Percentiles rank a stretch among this genome's conserved stretches.
These are phyloP conservation scores for Wickerhamomyces canadensis DNA, from an alignment of 805 yeast genomes.

Conservation along the genomic window DNA sequence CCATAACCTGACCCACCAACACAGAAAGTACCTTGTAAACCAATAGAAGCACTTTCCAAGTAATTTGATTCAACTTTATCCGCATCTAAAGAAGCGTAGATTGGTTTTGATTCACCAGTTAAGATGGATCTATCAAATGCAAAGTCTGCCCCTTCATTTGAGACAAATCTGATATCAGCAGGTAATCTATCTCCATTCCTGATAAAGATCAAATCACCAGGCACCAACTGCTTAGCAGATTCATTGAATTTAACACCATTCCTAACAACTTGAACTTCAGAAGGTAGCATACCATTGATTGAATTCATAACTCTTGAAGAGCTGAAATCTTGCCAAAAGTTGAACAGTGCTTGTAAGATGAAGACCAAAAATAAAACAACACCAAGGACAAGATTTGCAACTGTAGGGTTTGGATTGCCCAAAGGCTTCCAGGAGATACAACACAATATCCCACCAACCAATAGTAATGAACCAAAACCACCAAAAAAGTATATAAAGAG, in stretches of 20 bases:
- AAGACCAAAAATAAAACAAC: slow-evolving; percentile 36
- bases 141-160: slow-evolving; percentile 30
- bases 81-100: slow-evolving; percentile 25
- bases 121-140: slow-evolving; percentile 41
- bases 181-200: slow-evolving; percentile 37
- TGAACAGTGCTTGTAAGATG: slow-evolving; percentile 36
- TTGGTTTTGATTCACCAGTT: slow-evolving; percentile 44
- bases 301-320: slow-evolving; percentile 44
- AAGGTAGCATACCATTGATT: slow-evolving; percentile 38
- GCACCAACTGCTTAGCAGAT: slow-evolving; percentile 33
- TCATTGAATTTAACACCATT: slow-evolving; percentile 26
- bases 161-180: slow-evolving; percentile 40
- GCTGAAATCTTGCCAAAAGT: slow-evolving; percentile 43
- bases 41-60: slow-evolving; percentile 37
- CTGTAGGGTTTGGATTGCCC: slow-evolving; percentile 38
- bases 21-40: slow-evolving; percentile 41
- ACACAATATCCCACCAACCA: slow-evolving; percentile 37
- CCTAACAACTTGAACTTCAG: slow-evolving; percentile 31
- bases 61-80: slow-evolving; percentile 32
- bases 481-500: slow-evolving; percentile 38
- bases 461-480: slow-evolving; percentile 40
- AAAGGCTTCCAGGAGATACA: slow-evolving; percentile 42
- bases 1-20: slow-evolving; percentile 40
- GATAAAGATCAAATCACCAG: slow-evolving; percentile 39
- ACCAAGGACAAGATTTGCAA: slow-evolving; percentile 39